phyloP scores from a whole-genome alignment of 805 yeast species.

The Candida nitratophila region DNA sequence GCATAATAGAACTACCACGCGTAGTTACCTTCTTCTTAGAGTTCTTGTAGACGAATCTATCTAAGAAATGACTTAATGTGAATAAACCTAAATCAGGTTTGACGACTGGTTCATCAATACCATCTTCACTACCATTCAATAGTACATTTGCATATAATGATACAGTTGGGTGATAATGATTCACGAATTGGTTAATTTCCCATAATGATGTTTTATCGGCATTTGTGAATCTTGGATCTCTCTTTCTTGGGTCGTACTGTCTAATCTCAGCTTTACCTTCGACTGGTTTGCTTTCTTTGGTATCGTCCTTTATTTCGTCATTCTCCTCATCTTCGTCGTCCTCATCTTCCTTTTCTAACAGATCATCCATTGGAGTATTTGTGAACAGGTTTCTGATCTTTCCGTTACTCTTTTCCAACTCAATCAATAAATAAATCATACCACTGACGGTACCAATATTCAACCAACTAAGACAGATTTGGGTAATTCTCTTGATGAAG shows the following conservation, averaged over 20 bases:
- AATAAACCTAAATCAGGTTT: slow-evolving; percentile 90
- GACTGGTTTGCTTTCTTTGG: slow-evolving; percentile 8
- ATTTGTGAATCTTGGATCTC: slow-evolving; percentile 91
- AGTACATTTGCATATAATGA: slow-evolving; percentile 68
- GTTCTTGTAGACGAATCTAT: slow-evolving; percentile 90
- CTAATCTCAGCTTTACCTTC: slow-evolving; percentile 7
- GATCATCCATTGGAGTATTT: slow-evolving; percentile 46
- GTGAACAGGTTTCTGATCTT: slow-evolving; percentile 56
- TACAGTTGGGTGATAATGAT: slow-evolving; percentile 91
- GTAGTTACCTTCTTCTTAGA: slow-evolving; percentile 68
- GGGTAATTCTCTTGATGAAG: slow-evolving; percentile 84
- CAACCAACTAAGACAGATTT: slow-evolving; percentile 78
- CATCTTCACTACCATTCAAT: slow-evolving; percentile 37
- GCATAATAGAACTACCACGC: slow-evolving; percentile 95
- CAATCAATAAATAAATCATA: slow-evolving; percentile 65
- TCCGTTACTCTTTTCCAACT: slow-evolving; percentile 59
- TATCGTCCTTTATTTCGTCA: slow-evolving; percentile 18
- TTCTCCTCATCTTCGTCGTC: slow-evolving; percentile 27
- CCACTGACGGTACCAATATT: slow-evolving; percentile 87
- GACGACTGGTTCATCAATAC: slow-evolving; percentile 22
- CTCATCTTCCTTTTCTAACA: slow-evolving; percentile 38
- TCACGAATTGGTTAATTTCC: slow-evolving; percentile 71
- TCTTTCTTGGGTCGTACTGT: slow-evolving; percentile 72
- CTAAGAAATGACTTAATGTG: slow-evolving; percentile 85
- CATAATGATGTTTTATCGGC: slow-evolving; percentile 79